Conservation (phyloP, 371 early-diverging fungal genomes). For the Haplosporangium sp. region DNA sequence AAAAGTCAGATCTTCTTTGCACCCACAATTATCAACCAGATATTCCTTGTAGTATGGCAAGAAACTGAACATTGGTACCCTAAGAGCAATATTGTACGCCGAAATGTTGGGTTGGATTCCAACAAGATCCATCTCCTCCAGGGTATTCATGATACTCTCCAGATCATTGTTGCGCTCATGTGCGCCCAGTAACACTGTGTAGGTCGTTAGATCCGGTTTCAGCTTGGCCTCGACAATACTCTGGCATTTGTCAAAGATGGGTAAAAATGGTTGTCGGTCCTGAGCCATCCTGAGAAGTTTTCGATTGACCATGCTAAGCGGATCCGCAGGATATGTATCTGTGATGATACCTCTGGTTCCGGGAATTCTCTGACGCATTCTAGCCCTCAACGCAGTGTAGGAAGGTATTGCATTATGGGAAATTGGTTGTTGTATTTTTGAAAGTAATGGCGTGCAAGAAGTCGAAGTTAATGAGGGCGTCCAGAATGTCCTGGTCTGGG, state of each 20-base stretch:
- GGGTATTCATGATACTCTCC: conserved; percentile 28
- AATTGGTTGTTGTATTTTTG: not conserved
- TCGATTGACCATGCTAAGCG: conserved; percentile 21
- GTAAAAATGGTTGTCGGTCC: conserved; percentile 13
- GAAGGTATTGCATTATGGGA: not conserved
- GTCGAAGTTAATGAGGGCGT: too few relatives aligned
- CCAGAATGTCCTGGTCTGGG: too few relatives aligned
- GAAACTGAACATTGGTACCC: conserved; percentile 13
- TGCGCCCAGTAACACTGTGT: conserved; percentile 31
- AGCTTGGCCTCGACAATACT: conserved; percentile 26
- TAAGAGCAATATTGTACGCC: conserved; percentile 49
- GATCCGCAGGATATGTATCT: conserved; percentile 37
- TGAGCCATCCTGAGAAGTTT: conserved; percentile 22
- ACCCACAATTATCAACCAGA: too few relatives aligned
- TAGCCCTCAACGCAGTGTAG: too few relatives aligned
- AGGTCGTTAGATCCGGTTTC: conserved; percentile 48
- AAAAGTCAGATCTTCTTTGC: not conserved
- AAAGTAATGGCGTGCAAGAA: not conserved
- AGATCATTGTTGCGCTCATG: conserved; percentile 43
- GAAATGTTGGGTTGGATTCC: conserved; percentile 45
- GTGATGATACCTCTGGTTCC: conserved; percentile 27
- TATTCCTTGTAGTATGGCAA: not conserved
- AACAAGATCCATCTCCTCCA: conserved; percentile 56
- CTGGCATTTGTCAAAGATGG: conserved; percentile 45
- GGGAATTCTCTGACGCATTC: not conserved